Percentiles rank a stretch among this genome's conserved stretches.
These are phyloP conservation scores for Saccharum hybrid DNA, from an alignment of 202 grass and related monocot species.

Conservation along the genomic window DNA sequence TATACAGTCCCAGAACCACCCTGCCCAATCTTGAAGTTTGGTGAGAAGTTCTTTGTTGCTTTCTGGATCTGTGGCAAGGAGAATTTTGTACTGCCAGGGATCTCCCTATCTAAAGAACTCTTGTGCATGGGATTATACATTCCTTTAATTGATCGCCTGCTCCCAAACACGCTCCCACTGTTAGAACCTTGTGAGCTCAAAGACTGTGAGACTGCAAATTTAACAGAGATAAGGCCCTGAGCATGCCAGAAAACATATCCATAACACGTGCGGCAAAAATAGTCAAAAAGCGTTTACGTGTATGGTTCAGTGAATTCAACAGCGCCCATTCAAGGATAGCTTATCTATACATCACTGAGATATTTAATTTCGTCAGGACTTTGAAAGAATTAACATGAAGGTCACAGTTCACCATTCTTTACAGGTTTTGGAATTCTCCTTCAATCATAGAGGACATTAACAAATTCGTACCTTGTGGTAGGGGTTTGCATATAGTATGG, in stretches of 20 bases:
- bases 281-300: constrained; percentile 5
- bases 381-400: constrained; percentile 1
- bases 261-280: constrained; percentile 4
- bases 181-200: constrained; percentile 58
- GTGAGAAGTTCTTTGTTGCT: constrained; percentile 88
- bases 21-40: constrained; percentile 73
- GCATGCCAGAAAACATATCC: background rate
- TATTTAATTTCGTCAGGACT: background rate
- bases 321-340: background rate
- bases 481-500: constrained; percentile 13
- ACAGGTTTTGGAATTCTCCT: constrained; percentile 16
- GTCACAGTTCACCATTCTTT: background rate
- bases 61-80: constrained; percentile 74
- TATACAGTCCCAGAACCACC: constrained; percentile 86
- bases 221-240: constrained; percentile 24
- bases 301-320: constrained; percentile 8
- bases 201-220: constrained; percentile 50
- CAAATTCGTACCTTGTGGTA: constrained; percentile 34
- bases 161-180: constrained; percentile 47
- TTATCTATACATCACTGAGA: background rate
- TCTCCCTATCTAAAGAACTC: constrained; percentile 51
- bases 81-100: constrained; percentile 63
- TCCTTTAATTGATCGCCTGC: constrained; percentile 45
- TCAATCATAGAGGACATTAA: constrained; percentile 28
- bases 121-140: constrained; percentile 48